Conservation (phyloP, 129 eudicot species). For the Mikania micrantha region DNA sequence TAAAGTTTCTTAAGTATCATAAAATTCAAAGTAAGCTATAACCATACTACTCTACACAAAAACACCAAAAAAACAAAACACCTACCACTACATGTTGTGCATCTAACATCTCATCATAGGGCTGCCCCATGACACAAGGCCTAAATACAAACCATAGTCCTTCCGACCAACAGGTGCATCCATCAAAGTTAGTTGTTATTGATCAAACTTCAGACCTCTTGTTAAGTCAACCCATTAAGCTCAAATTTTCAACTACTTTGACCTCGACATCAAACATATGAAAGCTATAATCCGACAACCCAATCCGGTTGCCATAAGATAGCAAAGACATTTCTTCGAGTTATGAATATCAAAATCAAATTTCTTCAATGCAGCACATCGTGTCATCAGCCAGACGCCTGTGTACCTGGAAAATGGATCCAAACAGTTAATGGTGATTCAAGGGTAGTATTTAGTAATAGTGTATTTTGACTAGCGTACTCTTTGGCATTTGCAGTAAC, state of each 20-base stretch:
- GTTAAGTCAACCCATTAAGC: background rate
- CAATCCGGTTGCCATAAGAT: slow-evolving; percentile 40
- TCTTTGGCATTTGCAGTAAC: slow-evolving; percentile 82
- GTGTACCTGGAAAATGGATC: slow-evolving; percentile 40
- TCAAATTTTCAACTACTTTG: slow-evolving; percentile 13
- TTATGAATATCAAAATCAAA: slow-evolving; percentile 47
- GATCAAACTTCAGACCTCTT: background rate
- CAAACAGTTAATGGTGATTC: background rate
- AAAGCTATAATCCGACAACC: slow-evolving; percentile 59
- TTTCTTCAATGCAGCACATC: slow-evolving; percentile 61
- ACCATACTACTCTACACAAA: background rate
- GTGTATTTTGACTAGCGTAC: slow-evolving; percentile 20
- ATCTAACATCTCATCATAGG: background rate
- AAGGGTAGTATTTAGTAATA: too few relatives aligned
- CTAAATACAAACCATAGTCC: too few relatives aligned
- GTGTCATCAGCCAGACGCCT: slow-evolving; percentile 87
- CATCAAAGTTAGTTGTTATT: slow-evolving; percentile 12
- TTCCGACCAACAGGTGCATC: too few relatives aligned
- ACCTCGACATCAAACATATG: slow-evolving; percentile 46
- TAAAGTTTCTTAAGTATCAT: background rate
- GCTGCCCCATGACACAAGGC: too few relatives aligned
- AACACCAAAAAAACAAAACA: background rate
- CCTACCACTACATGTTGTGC: background rate
- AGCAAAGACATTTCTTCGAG: slow-evolving; percentile 42
- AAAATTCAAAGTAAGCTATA: background rate